A percentile compares a stretch with the other conserved stretches of the same genome.
Conservation (phyloP, 768 basidiomycete species). For the Pleurotus cornucopiae region DNA sequence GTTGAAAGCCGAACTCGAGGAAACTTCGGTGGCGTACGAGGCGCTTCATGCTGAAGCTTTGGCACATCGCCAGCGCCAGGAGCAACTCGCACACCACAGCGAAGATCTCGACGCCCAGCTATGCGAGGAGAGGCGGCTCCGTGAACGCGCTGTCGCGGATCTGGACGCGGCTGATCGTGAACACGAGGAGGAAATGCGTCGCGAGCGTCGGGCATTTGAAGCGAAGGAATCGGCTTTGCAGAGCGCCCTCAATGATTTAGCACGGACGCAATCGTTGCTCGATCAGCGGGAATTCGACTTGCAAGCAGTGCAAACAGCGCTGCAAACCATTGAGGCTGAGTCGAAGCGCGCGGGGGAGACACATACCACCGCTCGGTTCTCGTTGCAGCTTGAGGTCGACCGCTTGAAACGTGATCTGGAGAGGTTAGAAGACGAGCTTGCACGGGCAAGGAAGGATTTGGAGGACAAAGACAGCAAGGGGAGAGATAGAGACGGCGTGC, state of each 20-base stretch:
- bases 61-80: constrained; percentile 67
- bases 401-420: constrained; percentile 80
- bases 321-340: constrained; percentile 72
- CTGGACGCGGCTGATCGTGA: constrained; percentile 56
- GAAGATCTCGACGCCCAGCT: constrained; percentile 67
- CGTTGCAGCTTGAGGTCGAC: constrained; percentile 87
- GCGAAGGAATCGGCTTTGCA: constrained; percentile 67
- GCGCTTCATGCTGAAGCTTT: constrained; percentile 56
- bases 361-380: constrained; percentile 78
- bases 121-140: constrained; percentile 52
- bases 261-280: constrained; percentile 60
- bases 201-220: constrained; percentile 60
- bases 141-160: constrained; percentile 50
- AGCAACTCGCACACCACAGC: constrained; percentile 71
- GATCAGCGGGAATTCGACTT: constrained; percentile 75
- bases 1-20: constrained; percentile 63
- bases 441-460: constrained; percentile 65
- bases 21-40: constrained; percentile 64
- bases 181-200: constrained; percentile 57
- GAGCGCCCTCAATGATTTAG: constrained; percentile 57
- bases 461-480: constrained; percentile 59
- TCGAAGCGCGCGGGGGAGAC: constrained; percentile 79
- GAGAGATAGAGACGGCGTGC: constrained; percentile 64
- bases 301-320: constrained; percentile 61
- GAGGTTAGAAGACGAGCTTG: constrained; percentile 74